Percentiles rank a stretch among this genome's conserved stretches.
phyloP scores from a whole-genome alignment of 805 yeast genomes.

The Kuraishia molischiana region DNA sequence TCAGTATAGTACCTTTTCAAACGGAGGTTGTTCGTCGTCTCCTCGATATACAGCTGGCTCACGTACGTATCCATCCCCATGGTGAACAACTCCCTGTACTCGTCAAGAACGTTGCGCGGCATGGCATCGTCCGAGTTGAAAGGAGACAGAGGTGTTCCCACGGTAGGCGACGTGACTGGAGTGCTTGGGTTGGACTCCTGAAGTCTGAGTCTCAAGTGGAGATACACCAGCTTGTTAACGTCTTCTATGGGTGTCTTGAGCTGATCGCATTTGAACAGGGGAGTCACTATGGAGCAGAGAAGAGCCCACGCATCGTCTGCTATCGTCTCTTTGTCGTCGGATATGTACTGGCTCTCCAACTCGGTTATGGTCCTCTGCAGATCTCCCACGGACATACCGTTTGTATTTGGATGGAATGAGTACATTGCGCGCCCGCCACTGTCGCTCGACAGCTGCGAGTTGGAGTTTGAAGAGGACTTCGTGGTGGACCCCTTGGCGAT shows the following conservation, averaged over 20 bases:
- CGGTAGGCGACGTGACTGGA: not conserved
- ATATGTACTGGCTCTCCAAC: conserved; percentile 13
- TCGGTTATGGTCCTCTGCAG: conserved; percentile 19
- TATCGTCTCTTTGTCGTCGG: conserved; percentile 25
- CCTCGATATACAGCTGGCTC: conserved; percentile 17
- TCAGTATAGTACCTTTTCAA: conserved; percentile 14
- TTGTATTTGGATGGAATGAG: conserved; percentile 22
- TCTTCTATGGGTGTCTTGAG: conserved; percentile 48
- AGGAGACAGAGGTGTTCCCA: not conserved
- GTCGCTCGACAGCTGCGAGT: conserved; percentile 19
- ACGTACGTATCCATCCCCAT: conserved; percentile 25
- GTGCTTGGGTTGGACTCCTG: not conserved
- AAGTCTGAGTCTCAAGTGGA: conserved; percentile 19
- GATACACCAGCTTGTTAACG: conserved; percentile 34
- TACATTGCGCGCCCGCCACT: conserved; percentile 24
- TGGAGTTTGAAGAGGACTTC: conserved; percentile 27
- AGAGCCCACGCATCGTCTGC: conserved; percentile 43
- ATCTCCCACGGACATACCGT: conserved; percentile 17
- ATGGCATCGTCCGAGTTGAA: not conserved
- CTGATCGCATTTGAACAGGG: conserved; percentile 39
- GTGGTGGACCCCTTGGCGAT: conserved; percentile 16
- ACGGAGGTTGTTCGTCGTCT: conserved; percentile 17
- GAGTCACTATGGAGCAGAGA: conserved; percentile 28
- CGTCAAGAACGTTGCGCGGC: conserved; percentile 24
- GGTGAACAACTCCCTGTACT: conserved; percentile 33